Conservation (phyloP, 176 grass and related monocot genomes). For the Calamus simplicifolius region DNA sequence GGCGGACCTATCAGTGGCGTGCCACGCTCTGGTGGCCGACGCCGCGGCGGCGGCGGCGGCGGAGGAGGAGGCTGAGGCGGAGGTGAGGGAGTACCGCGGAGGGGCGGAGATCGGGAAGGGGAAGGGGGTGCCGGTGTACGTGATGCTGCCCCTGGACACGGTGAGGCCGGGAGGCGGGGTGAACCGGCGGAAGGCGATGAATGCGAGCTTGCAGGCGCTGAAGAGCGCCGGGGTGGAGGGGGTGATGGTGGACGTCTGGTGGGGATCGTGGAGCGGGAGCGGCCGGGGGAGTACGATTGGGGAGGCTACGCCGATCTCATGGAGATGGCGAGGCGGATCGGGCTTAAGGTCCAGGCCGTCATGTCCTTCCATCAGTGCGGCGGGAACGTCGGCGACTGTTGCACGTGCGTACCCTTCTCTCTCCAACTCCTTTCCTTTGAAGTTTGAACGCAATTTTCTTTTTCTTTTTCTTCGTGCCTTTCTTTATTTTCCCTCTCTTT, state of each 20-base stretch:
- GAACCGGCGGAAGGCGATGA: conserved; percentile 17
- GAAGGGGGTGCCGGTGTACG: conserved; percentile 14
- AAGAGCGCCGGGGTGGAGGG: conserved; percentile 12
- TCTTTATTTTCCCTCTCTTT: not conserved
- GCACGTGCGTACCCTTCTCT: not conserved
- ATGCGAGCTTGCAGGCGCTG: conserved; percentile 10
- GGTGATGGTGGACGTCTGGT: conserved; percentile 21
- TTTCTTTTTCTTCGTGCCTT: not conserved
- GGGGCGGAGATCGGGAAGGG: not conserved
- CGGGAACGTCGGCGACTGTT: conserved; percentile 14
- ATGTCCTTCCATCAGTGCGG: conserved; percentile 24
- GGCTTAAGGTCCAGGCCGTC: conserved; percentile 18
- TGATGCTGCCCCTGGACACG: conserved; percentile 14
- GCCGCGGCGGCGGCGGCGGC: not conserved
- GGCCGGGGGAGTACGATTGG: conserved; percentile 15
- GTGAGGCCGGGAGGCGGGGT: conserved; percentile 6
- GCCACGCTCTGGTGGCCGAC: conserved; percentile 5
- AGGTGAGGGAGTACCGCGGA: not conserved
- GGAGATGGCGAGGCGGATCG: conserved; percentile 13
- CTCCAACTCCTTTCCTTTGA: too few relatives aligned
- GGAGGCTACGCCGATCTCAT: conserved; percentile 7
- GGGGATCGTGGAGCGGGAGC: conserved; percentile 8
- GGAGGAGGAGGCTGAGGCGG: not conserved
- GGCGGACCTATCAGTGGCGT: conserved; percentile 1
- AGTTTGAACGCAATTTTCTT: not conserved